These are phyloP conservation scores for Neofusicoccum cordaticola DNA, from an alignment of 2,329 filamentous ascomycete genomes.

Conservation along the genomic window DNA sequence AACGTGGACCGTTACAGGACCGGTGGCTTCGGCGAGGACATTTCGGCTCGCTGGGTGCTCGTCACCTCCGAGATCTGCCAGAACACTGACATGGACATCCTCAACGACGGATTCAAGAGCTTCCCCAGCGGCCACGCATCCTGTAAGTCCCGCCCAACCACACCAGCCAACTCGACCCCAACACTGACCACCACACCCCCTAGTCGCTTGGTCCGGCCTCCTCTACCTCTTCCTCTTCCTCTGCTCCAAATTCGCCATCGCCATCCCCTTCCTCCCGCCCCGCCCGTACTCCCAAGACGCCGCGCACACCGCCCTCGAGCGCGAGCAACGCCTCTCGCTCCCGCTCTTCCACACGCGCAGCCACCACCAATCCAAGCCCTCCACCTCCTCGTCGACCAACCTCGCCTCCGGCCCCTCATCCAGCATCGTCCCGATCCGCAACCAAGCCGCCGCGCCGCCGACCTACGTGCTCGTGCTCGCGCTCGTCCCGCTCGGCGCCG, in stretches of 20 bases:
- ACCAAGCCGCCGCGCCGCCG: constrained; percentile 77
- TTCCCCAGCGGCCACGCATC: constrained; percentile 78
- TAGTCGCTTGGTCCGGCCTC: constrained; percentile 71
- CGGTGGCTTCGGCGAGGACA: constrained; percentile 55
- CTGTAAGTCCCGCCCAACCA: constrained; percentile 42
- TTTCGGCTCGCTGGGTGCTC: constrained; percentile 60
- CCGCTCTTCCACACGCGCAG: constrained; percentile 26
- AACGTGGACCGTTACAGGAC: constrained; percentile 58
- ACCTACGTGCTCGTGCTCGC: constrained; percentile 71
- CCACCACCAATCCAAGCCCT: constrained; percentile 21
- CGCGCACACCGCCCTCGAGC: constrained; percentile 39
- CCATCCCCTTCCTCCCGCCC: constrained; percentile 65
- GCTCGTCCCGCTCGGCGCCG: constrained; percentile 68
- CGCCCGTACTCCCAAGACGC: constrained; percentile 49
- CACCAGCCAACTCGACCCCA: background rate
- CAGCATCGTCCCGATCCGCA: constrained; percentile 47
- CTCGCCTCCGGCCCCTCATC: constrained; percentile 17
- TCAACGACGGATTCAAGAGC: constrained; percentile 80
- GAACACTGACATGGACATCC: constrained; percentile 57
- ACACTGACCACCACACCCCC: background rate
- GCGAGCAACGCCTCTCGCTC: constrained; percentile 19
- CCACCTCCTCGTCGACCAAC: constrained; percentile 20
- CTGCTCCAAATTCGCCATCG: constrained; percentile 75
- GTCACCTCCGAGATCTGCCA: constrained; percentile 76
- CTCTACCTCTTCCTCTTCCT: constrained; percentile 86